Conservation (phyloP, 192 early-diverging fungal genomes). For the Mortierella hygrophila region DNA sequence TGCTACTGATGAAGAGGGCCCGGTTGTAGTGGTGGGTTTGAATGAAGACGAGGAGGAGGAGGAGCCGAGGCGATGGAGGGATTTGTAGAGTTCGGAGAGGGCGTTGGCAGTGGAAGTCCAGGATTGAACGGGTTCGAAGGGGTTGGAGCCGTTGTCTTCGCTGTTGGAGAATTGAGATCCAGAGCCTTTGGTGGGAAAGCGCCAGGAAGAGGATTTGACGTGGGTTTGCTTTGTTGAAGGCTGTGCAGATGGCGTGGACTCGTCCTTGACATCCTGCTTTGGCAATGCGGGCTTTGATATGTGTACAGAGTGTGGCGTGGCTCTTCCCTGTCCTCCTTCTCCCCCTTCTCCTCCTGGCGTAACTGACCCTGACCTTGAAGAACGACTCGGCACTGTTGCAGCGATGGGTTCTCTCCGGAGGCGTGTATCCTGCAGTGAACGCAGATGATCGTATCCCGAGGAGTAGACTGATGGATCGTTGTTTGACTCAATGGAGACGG, state of each 20-base stretch:
- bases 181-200: constrained; percentile 1
- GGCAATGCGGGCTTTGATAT: neutral
- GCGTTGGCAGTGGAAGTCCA: constrained; percentile 38
- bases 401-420: neutral
- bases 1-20: neutral
- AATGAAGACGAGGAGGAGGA: neutral
- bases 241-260: neutral
- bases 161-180: neutral
- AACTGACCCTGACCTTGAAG: neutral
- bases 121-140: constrained; percentile 1
- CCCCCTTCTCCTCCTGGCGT: neutral
- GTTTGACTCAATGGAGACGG: neutral
- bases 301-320: neutral
- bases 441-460: neutral
- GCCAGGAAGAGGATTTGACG: constrained; percentile 14
- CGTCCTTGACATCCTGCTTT: neutral
- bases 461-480: neutral
- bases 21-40: neutral
- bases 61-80: constrained; percentile 7
- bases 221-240: neutral
- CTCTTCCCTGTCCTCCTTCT: neutral
- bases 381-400: neutral
- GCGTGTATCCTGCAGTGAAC: neutral
- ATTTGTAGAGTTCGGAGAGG: constrained; percentile 24
- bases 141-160: neutral